These are phyloP conservation scores for Coprinopsis cinerea DNA, from an alignment of 768 basidiomycete genomes.

Conservation along the genomic window DNA sequence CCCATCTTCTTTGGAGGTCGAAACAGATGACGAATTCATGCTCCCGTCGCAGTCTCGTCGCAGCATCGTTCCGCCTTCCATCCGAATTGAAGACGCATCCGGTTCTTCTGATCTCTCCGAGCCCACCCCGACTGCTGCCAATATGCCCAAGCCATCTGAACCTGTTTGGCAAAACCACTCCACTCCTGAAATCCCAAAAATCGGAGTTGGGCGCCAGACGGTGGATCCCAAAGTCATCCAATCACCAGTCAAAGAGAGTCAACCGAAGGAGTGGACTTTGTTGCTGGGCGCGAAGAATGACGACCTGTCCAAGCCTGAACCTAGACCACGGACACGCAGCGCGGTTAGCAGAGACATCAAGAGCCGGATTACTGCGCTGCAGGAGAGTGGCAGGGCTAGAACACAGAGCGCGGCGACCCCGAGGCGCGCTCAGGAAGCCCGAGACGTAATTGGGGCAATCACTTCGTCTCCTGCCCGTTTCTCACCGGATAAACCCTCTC, in stretches of 20 bases:
- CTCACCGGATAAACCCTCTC: neutral
- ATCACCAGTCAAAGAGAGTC: neutral
- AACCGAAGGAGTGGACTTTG: conserved; percentile 1
- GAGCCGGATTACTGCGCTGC: too few species aligned
- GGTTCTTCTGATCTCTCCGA: neutral
- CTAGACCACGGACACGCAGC: neutral
- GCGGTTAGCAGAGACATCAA: neutral
- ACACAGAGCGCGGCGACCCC: too few species aligned
- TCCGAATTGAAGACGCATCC: conserved; percentile 3
- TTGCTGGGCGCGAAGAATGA: conserved; percentile 1
- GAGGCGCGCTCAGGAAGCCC: neutral
- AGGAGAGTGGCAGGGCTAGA: too few species aligned
- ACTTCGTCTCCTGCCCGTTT: neutral
- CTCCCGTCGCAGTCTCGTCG: too few species aligned
- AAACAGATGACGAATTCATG: neutral
- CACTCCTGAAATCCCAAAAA: neutral
- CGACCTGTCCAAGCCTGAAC: neutral
- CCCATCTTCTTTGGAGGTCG: neutral
- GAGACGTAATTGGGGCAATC: neutral
- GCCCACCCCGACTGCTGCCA: neutral
- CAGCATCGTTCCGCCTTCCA: conserved; percentile 1
- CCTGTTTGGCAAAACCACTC: neutral
- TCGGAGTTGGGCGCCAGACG: conserved; percentile 9
- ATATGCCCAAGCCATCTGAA: neutral
- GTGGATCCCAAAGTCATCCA: conserved; percentile 1